Percentiles rank a stretch among this genome's conserved stretches.
Evolutionary conservation across 768 basidiomycete genomes (phyloP).

Genomic region (Rhodocollybia butyracea): DNA sequence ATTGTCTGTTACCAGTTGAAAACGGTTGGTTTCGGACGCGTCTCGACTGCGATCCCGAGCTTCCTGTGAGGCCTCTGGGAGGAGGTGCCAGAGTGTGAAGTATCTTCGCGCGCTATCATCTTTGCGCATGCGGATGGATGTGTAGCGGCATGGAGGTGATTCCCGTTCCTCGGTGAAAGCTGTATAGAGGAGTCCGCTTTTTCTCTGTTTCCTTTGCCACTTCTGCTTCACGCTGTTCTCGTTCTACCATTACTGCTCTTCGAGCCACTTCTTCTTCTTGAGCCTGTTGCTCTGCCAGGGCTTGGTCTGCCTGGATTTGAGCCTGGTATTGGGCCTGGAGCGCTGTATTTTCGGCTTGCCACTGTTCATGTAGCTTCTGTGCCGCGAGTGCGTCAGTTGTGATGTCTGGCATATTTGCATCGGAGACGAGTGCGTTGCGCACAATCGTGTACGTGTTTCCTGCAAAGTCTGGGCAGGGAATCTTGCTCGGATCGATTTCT

Average conservation of each 20-base stretch:
- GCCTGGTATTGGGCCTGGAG: neutral
- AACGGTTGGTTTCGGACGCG: neutral
- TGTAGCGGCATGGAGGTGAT: neutral
- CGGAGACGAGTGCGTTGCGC: neutral
- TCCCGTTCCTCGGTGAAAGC: neutral
- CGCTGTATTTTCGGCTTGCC: neutral
- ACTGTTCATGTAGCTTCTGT: neutral
- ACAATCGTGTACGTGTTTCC: neutral
- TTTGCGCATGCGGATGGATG: constrained; percentile 2
- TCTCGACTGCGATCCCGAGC: neutral
- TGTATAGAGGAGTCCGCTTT: constrained; percentile 2
- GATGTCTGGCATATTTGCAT: neutral
- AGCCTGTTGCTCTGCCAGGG: constrained; percentile 14
- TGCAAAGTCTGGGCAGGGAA: neutral
- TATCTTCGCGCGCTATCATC: neutral
- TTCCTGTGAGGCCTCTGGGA: constrained; percentile 3
- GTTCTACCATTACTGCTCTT: constrained; percentile 10
- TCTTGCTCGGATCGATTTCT: constrained; percentile 1
- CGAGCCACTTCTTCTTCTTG: constrained; percentile 15
- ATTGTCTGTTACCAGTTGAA: neutral
- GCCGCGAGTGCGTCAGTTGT: constrained; percentile 11
- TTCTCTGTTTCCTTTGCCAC: constrained; percentile 13
- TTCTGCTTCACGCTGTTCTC: constrained; percentile 13
- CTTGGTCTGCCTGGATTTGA: constrained; percentile 2
- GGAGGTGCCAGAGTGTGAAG: constrained; percentile 7